A percentile compares a stretch with the other conserved stretches of the same genome.
These are phyloP conservation scores for Cercospora sp. DNA, from an alignment of 2,329 filamentous ascomycete species.

Conservation along the genomic window DNA sequence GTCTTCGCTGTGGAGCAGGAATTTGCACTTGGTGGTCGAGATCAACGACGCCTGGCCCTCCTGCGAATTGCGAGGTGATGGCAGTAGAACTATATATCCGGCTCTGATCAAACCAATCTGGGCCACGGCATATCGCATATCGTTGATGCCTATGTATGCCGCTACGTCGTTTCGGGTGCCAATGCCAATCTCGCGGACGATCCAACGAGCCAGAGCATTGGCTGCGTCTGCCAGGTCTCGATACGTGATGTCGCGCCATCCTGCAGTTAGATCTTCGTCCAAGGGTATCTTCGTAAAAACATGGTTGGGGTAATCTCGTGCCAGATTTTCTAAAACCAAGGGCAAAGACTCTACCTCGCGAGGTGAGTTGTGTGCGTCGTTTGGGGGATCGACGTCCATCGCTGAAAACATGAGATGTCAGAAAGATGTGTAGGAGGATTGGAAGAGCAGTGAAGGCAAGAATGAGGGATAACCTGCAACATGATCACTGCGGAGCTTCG, in stretches of 20 bases:
- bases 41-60: constrained; percentile 27
- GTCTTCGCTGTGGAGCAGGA: constrained; percentile 20
- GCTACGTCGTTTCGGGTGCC: constrained; percentile 26
- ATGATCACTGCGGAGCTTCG: too few species aligned
- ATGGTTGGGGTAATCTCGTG: constrained; percentile 23
- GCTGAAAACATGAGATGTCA: too few species aligned
- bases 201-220: constrained; percentile 20
- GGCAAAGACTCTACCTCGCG: constrained; percentile 21
- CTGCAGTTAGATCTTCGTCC: constrained; percentile 16
- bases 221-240: constrained; percentile 19
- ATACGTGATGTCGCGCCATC: constrained; percentile 26
- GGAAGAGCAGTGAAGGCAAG: too few species aligned
- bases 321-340: constrained; percentile 25
- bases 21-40: constrained; percentile 19
- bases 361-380: too few species aligned
- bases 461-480: too few species aligned
- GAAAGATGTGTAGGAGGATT: too few species aligned
- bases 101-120: constrained; percentile 30
- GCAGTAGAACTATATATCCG: constrained; percentile 30
- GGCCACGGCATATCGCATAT: constrained; percentile 29
- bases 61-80: constrained; percentile 23
- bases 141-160: constrained; percentile 32
- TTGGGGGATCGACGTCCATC: too few species aligned
- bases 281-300: constrained; percentile 27
- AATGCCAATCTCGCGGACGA: constrained; percentile 27